These are phyloP conservation scores for Aphanomyces astaci DNA, from an alignment of 352 stramenopile genomes.

Conservation along the genomic window DNA sequence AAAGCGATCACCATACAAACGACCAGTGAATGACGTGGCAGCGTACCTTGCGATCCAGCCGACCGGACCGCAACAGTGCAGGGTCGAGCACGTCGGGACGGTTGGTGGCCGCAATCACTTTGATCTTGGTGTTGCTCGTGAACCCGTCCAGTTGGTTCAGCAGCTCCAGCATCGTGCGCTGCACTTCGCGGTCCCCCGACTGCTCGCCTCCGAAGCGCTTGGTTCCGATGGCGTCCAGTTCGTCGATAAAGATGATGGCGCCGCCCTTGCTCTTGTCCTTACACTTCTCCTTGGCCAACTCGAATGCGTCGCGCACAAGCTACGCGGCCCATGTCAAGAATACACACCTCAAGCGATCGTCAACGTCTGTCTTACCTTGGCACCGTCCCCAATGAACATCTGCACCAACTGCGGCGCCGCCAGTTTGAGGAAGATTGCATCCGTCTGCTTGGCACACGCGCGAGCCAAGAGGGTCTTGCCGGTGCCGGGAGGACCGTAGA, in stretches of 20 bases:
- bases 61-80: constrained; percentile 90
- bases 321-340: constrained; percentile 27
- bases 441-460: constrained; percentile 97
- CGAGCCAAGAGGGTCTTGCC: constrained; percentile 98
- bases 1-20: neutral
- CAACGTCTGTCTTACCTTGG: constrained; percentile 52
- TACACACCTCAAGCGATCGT: neutral
- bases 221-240: constrained; percentile 97
- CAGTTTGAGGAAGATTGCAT: constrained; percentile 98
- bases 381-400: constrained; percentile 99
- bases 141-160: constrained; percentile 98
- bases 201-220: constrained; percentile 98
- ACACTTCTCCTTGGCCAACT: constrained; percentile 91
- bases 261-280: constrained; percentile 84
- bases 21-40: too few relatives aligned
- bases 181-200: constrained; percentile 94
- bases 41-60: constrained; percentile 88
- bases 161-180: constrained; percentile 98
- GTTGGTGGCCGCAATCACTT: constrained; percentile 98
- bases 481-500: constrained; percentile 95
- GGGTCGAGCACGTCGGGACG: constrained; percentile 94
- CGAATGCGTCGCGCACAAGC: constrained; percentile 97
- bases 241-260: constrained; percentile 99
- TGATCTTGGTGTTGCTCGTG: constrained; percentile 97
- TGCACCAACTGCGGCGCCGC: constrained; percentile 96